A percentile compares a stretch with the other conserved stretches of the same genome.
Evolutionary conservation across 805 yeast genomes (phyloP).

Genomic region (Ogataea corticis): DNA sequence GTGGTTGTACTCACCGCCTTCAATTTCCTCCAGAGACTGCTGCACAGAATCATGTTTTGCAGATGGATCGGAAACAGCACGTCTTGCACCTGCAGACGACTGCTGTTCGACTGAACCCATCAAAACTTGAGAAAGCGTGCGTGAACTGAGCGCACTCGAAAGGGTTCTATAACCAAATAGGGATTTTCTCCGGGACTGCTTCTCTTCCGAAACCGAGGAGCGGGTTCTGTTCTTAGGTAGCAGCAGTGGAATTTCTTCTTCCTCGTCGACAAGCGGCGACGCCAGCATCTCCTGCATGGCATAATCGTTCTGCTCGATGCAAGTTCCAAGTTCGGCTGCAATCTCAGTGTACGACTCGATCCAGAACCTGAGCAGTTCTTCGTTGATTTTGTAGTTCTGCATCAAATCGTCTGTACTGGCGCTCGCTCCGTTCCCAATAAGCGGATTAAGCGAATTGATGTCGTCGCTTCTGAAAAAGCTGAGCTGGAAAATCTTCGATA

Average conservation of each 20-base stretch:
- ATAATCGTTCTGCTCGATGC: conserved; percentile 5
- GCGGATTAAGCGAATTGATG: conserved; percentile 20
- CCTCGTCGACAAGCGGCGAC: conserved; percentile 20
- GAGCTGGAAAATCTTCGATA: conserved; percentile 41
- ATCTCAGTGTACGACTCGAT: conserved; percentile 23
- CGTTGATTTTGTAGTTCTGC: conserved; percentile 31
- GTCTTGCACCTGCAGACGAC: conserved; percentile 3
- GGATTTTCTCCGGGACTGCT: conserved; percentile 27
- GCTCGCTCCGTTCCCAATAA: conserved; percentile 11
- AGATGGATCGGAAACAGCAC: conserved; percentile 15
- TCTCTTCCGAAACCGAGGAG: conserved; percentile 18
- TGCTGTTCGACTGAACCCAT: conserved; percentile 6
- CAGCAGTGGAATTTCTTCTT: conserved; percentile 2
- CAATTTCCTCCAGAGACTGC: background rate
- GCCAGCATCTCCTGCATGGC: conserved; percentile 17
- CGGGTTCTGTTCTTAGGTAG: conserved; percentile 16
- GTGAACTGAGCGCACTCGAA: conserved; percentile 25
- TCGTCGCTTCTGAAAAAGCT: conserved; percentile 38
- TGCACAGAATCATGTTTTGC: conserved; percentile 1
- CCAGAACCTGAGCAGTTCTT: conserved; percentile 29
- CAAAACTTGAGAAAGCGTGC: conserved; percentile 17
- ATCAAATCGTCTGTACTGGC: conserved; percentile 30
- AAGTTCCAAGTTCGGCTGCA: conserved; percentile 12
- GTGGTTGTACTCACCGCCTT: too few relatives aligned
- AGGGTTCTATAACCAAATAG: conserved; percentile 30